Percentiles rank a stretch among this genome's conserved stretches.
These are phyloP conservation scores for Boletus subcaerulescens DNA, from an alignment of 768 basidiomycete species.

Conservation along the genomic window DNA sequence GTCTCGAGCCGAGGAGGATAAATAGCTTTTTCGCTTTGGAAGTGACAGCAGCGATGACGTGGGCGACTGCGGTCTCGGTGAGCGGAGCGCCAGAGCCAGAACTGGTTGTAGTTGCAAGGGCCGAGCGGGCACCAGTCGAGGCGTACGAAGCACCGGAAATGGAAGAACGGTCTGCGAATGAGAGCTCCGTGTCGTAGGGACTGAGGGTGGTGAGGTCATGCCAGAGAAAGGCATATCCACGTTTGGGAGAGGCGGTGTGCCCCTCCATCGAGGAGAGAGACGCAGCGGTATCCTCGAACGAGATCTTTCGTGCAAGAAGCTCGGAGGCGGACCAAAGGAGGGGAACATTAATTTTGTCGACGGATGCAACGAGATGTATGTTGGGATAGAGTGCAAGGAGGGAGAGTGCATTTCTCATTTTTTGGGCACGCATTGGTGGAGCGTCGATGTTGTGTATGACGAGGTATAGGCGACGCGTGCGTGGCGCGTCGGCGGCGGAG, in stretches of 20 bases:
- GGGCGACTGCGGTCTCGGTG: slow-evolving; percentile 74
- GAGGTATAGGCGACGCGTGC: slow-evolving; percentile 58
- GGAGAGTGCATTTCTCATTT: slow-evolving; percentile 63
- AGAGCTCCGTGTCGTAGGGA: slow-evolving; percentile 77
- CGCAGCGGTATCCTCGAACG: background rate
- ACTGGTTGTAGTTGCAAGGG: slow-evolving; percentile 26
- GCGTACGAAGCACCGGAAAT: slow-evolving; percentile 48
- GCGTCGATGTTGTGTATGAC: slow-evolving; percentile 90
- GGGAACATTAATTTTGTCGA: slow-evolving; percentile 84
- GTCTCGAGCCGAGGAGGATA: slow-evolving; percentile 60
- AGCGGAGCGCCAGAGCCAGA: slow-evolving; percentile 41
- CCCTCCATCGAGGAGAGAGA: background rate
- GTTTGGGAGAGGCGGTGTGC: slow-evolving; percentile 20
- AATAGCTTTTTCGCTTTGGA: slow-evolving; percentile 86
- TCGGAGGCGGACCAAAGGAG: slow-evolving; percentile 81
- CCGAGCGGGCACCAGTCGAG: slow-evolving; percentile 27
- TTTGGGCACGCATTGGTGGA: slow-evolving; percentile 59
- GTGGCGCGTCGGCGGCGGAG: slow-evolving; percentile 33
- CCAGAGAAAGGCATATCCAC: slow-evolving; percentile 77
- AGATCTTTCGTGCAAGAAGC: slow-evolving; percentile 48
- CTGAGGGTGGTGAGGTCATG: slow-evolving; percentile 87
- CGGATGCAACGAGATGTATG: slow-evolving; percentile 80
- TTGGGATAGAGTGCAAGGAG: slow-evolving; percentile 69
- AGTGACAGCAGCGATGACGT: slow-evolving; percentile 85
- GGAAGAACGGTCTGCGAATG: slow-evolving; percentile 61